Base-by-base conservation (phyloP, 2,329 filamentous ascomycete species). In the Calonectria ilicicola region DNA sequence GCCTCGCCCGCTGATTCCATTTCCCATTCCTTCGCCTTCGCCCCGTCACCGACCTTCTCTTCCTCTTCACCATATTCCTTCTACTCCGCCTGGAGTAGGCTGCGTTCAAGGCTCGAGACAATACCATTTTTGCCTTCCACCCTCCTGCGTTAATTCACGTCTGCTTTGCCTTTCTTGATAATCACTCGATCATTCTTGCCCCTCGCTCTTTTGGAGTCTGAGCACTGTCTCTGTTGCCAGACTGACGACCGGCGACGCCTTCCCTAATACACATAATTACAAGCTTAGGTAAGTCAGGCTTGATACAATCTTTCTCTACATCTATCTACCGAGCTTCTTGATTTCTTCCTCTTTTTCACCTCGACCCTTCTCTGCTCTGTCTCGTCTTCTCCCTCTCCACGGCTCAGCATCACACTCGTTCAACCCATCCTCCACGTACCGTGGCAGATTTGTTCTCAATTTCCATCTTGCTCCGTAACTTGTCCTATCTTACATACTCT, bases 381-480 rank as follows among this genome's bases (percentile, higher is more conserved):
- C 56, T 66, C 69, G 73, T 66, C 67, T 72, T 65, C 67, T 73
- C 67, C 72, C 74, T 78, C 87, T 83, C 83, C 85, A 82, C 80
- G 82, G 81, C 80, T 73, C 82, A 83, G 83, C 68, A 81, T 81
- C 83, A 83, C 80, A 85, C 85, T 86, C 85, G 47, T 87, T 77
- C 74, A 72, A 53, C 73, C 73, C 77, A 73, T 71, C 73, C 65
- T 67, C 66, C 68, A 32, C 29, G 81, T 81, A 79, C 77, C 72
- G 78, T 74, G 66, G 74, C 78, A 73, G 72, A 81, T 81, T 80
- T 81, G 80, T 81, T 81, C 80, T 77, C 76, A 79, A 78, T 81
- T 83, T 23, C 83, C 86, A 87, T 87, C 86, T 90, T 90, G 89
- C 87, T 89, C 83, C 85, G 87, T 89, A 90, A 87, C 87, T 89